Percentiles rank a stretch among this genome's conserved stretches.
phyloP scores from a whole-genome alignment of 2,329 filamentous ascomycete genomes.

The Neurospora sp. region DNA sequence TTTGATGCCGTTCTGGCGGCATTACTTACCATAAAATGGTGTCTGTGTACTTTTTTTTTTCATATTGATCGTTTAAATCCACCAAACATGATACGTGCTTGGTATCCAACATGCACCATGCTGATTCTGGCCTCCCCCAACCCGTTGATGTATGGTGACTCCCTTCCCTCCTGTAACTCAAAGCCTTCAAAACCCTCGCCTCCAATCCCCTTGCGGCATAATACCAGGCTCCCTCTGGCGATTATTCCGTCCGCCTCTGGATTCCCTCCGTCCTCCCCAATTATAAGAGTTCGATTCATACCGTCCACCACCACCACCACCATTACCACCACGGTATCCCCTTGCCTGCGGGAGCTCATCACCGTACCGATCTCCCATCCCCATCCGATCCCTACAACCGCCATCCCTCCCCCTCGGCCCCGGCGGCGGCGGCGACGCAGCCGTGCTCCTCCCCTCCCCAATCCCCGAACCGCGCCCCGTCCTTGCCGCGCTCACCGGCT shows the following conservation, averaged over 20 bases:
- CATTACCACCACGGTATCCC: slow-evolving; percentile 17
- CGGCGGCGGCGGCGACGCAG: slow-evolving; percentile 1
- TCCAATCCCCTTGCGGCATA: slow-evolving; percentile 53
- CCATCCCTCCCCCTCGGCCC: slow-evolving; percentile 19
- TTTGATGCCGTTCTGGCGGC: background rate
- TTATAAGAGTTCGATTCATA: slow-evolving; percentile 8
- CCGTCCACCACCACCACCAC: slow-evolving; percentile 26
- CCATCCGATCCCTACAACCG: slow-evolving; percentile 18
- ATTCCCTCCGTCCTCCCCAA: slow-evolving; percentile 10
- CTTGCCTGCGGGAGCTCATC: slow-evolving; percentile 1
- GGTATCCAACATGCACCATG: background rate
- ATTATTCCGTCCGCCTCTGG: slow-evolving; percentile 3
- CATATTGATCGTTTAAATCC: background rate
- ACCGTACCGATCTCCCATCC: slow-evolving; percentile 19
- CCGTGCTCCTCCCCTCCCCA: slow-evolving; percentile 24
- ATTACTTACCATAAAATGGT: too few species aligned
- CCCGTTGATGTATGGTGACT: background rate
- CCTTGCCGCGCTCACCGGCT: slow-evolving; percentile 45
- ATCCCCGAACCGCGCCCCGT: slow-evolving; percentile 31
- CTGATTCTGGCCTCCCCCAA: background rate
- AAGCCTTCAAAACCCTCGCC: slow-evolving; percentile 34
- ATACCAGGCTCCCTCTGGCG: slow-evolving; percentile 10
- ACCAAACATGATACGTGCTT: background rate
- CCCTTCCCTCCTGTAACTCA: background rate
- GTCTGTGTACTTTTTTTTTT: too few species aligned